Evolutionary conservation across 208 protist genomes (phyloP).

Genomic region (Vickermania spadyakhi): DNA sequence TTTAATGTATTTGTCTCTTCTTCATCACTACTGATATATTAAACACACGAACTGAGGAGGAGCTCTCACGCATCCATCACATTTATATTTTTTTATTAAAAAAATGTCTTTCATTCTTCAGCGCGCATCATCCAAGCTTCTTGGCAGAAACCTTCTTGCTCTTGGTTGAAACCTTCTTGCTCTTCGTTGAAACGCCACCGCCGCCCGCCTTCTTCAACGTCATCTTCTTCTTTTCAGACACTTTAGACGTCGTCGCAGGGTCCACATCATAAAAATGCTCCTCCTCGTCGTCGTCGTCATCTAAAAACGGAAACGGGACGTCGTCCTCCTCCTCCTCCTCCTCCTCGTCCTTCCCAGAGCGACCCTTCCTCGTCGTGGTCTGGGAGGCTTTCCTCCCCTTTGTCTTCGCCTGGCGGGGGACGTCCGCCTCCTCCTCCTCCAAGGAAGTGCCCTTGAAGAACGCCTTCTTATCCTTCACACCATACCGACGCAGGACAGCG

Average conservation of each 20-base stretch:
- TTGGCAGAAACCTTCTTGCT: slow-evolving; percentile 4
- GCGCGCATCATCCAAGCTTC: no score
- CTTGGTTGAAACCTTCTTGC: not conserved
- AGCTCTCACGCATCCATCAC: no score
- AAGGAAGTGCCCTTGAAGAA: slow-evolving; percentile 83
- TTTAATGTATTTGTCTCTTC: no score
- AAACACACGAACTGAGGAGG: no score
- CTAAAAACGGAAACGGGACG: slow-evolving; percentile 9
- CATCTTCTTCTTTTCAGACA: slow-evolving; percentile 5
- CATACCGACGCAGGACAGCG: slow-evolving; percentile 54
- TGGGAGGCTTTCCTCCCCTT: slow-evolving; percentile 11
- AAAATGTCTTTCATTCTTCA: no score
- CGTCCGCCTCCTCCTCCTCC: slow-evolving; percentile 24
- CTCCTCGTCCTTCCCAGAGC: not conserved
- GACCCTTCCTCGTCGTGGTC: slow-evolving; percentile 5
- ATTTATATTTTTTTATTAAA: no score
- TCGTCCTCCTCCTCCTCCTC: slow-evolving; percentile 8
- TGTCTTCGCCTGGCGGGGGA: not conserved
- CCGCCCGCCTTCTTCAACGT: not conserved
- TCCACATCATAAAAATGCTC: slow-evolving; percentile 69
- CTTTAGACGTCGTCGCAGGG: slow-evolving; percentile 9
- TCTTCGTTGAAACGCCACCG: not conserved
- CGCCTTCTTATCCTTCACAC: slow-evolving; percentile 57
- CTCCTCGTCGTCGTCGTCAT: slow-evolving; percentile 53
- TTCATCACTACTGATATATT: no score